Base-by-base conservation (phyloP, 1,284 basidiomycete genomes). In the Ganoderma multipileum region DNA sequence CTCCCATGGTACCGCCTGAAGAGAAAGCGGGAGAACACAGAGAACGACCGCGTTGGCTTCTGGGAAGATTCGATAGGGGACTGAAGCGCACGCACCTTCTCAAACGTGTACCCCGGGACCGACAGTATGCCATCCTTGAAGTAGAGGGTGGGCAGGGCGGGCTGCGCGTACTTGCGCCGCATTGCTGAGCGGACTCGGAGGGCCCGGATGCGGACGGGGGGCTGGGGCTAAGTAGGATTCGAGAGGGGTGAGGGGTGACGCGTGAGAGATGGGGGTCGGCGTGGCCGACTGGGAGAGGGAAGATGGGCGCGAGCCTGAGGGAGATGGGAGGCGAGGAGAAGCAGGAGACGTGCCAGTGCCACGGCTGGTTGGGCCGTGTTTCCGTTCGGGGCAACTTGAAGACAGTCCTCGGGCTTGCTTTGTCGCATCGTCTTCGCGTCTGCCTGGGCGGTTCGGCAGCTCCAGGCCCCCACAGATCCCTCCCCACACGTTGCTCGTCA, bases 101-200 rank as follows among this genome's bases (percentile, higher is more conserved):
- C 89, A 73, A 92, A 91, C 0, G 88, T 87, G 76, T 89, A 92
- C 1, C 89, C 90, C 16, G 90, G 89, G 28, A 91, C 82, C 14
- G 87, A 88, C 16, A 91, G 84, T 36, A 89, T 80, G 59, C 83
- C 84, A 76, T 91, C 89, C 71, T 73, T 78, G 74, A 81, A 83
- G 71, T 79, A 81, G 28, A 81, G 79, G 33, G 77, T 82, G 18
- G 81, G 78, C 33, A 82, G 76, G 62, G 79, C 79, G 20, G 81
- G 78, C 65, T 80, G 80, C 36, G 77, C 79, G 66, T 79, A 78
- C 69, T 80, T 81, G 70, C 81, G 76, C 68, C 81, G 80, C 72
- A 81, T 79, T 68, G 63, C 70, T 50, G 47, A 58, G 73, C 58
- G 65, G 65, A 69, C 36, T 47, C 3, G 47, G 47, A 50, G 70